A percentile compares a stretch with the other conserved stretches of the same genome.
These are phyloP conservation scores for Eucalyptus cloeziana DNA, from an alignment of 345 rosid species.

Conservation along the genomic window DNA sequence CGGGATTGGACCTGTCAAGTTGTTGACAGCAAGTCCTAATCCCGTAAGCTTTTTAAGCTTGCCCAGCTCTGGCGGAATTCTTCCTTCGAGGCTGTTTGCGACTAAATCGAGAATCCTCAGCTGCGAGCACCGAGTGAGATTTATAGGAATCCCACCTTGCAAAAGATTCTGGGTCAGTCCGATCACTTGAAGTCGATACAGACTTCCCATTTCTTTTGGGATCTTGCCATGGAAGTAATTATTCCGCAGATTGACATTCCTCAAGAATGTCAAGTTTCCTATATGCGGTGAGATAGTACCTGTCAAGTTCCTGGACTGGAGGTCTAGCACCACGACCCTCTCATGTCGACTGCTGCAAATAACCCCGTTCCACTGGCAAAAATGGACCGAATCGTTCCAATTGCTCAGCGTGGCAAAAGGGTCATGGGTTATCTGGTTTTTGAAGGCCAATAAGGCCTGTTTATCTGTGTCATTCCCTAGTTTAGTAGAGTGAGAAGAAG, in stretches of 20 bases:
- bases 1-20: conserved; percentile 11
- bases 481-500: background rate
- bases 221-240: conserved; percentile 6
- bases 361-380: conserved; percentile 13
- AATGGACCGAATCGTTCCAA: conserved; percentile 10
- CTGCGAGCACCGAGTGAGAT: conserved; percentile 2
- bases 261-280: conserved; percentile 12
- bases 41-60: background rate
- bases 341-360: background rate
- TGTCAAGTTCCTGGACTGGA: background rate
- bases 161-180: background rate
- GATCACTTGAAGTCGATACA: background rate
- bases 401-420: background rate
- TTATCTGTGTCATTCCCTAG: conserved; percentile 7
- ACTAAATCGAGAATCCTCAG: background rate
- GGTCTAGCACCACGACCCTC: conserved; percentile 2
- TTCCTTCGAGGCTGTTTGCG: conserved; percentile 9
- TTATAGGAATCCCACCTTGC: conserved; percentile 10
- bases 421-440: background rate
- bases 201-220: conserved; percentile 5
- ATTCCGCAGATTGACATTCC: background rate
- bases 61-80: conserved; percentile 8
- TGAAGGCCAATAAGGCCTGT: conserved; percentile 7
- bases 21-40: conserved; percentile 4
- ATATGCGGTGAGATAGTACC: conserved; percentile 6